phyloP scores from a whole-genome alignment of 2,329 filamentous ascomycete genomes.

The Pseudogymnoascus sp. region DNA sequence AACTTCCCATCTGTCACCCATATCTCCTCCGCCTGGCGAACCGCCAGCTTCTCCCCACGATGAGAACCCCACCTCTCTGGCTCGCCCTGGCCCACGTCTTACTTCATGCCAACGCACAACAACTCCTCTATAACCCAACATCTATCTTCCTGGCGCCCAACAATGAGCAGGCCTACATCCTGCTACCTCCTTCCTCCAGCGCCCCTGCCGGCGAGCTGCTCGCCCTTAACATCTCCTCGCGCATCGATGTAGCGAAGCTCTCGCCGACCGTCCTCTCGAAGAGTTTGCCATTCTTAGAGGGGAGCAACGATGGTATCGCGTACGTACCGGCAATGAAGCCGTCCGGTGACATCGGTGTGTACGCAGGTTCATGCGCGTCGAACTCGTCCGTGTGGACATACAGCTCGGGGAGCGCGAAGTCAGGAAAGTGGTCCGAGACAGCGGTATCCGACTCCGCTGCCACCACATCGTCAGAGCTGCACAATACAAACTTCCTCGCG shows the following conservation, averaged over 20 bases:
- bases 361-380: conserved; percentile 63
- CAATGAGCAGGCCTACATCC: conserved; percentile 58
- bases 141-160: conserved; percentile 54
- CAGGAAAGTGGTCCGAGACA: conserved; percentile 49
- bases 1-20: background rate
- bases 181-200: conserved; percentile 42
- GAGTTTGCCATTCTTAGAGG: conserved; percentile 53
- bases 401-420: conserved; percentile 34
- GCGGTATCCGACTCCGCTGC: conserved; percentile 32
- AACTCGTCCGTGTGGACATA: conserved; percentile 63
- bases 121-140: conserved; percentile 71
- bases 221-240: conserved; percentile 57
- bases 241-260: conserved; percentile 41
- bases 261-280: conserved; percentile 44
- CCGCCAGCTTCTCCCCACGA: background rate
- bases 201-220: conserved; percentile 42
- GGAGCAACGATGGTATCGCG: conserved; percentile 41
- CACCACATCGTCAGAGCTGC: conserved; percentile 29
- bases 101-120: conserved; percentile 30
- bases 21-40: background rate
- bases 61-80: conserved; percentile 1
- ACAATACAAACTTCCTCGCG: conserved; percentile 50
- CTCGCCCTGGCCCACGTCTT: background rate
- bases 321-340: conserved; percentile 63
- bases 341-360: conserved; percentile 64